Evolutionary conservation across 331 rosid genomes (phyloP).

Genomic region (Prunus yedoensis): DNA sequence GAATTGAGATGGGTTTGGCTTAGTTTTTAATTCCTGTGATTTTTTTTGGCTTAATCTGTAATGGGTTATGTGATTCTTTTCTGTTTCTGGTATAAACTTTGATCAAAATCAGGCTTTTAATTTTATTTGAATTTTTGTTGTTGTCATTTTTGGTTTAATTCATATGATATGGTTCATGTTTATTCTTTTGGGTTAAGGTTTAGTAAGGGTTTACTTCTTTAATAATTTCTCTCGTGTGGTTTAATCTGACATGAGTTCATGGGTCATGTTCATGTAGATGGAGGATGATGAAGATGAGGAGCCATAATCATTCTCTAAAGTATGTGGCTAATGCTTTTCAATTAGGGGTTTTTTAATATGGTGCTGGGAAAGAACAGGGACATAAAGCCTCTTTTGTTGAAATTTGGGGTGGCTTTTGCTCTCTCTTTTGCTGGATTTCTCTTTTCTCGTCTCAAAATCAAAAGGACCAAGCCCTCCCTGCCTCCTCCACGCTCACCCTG

Average conservation of each 20-base stretch:
- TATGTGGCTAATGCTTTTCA: constrained; percentile 24
- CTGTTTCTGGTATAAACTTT: too few species aligned
- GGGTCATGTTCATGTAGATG: constrained; percentile 36
- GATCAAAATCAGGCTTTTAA: too few species aligned
- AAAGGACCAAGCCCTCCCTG: constrained; percentile 41
- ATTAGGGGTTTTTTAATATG: constrained; percentile 18
- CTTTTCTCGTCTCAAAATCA: constrained; percentile 49
- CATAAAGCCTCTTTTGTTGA: constrained; percentile 57
- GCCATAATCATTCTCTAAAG: constrained; percentile 16
- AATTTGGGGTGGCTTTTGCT: constrained; percentile 75
- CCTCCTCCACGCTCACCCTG: constrained; percentile 27
- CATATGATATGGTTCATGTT: neutral
- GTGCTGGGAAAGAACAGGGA: constrained; percentile 43
- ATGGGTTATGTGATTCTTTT: too few species aligned
- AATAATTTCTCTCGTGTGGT: neutral
- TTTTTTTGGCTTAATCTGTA: too few species aligned
- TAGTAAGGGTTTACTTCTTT: constrained; percentile 4
- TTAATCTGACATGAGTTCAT: constrained; percentile 23
- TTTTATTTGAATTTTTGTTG: neutral
- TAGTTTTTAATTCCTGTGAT: too few species aligned
- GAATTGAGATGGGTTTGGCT: too few species aligned
- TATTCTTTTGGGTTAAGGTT: neutral
- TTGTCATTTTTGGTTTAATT: neutral
- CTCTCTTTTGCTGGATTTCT: constrained; percentile 76
- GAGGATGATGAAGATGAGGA: constrained; percentile 59